A percentile compares a stretch with the other conserved stretches of the same genome.
These are phyloP conservation scores for Dioszegia crocea DNA, from an alignment of 768 basidiomycete genomes.

Conservation along the genomic window DNA sequence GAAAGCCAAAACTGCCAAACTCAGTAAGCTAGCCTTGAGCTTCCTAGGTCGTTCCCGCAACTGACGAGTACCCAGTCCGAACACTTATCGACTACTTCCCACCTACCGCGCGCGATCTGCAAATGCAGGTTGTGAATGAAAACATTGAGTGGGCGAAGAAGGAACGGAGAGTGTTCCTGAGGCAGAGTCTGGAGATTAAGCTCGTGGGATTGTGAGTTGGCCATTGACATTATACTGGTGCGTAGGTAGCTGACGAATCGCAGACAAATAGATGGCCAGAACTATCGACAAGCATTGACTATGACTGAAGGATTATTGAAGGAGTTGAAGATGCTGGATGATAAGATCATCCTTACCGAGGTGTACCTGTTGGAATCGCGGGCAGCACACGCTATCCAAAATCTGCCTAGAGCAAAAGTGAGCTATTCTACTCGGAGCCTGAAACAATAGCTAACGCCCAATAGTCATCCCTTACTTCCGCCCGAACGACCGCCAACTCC, in stretches of 20 bases:
- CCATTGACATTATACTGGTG: not conserved
- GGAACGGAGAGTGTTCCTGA: constrained; percentile 92
- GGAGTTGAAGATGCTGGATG: constrained; percentile 88
- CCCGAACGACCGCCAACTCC: constrained; percentile 87
- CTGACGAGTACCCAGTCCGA: constrained; percentile 62
- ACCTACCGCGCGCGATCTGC: constrained; percentile 66
- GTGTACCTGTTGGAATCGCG: constrained; percentile 90
- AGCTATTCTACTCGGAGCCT: constrained; percentile 13
- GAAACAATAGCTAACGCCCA: not conserved
- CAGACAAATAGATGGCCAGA: constrained; percentile 61
- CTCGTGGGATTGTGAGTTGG: constrained; percentile 61
- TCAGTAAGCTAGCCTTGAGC: constrained; percentile 78
- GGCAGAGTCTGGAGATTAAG: constrained; percentile 86
- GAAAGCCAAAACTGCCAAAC: constrained; percentile 94
- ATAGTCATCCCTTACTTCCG: constrained; percentile 79
- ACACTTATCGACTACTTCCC: constrained; percentile 88
- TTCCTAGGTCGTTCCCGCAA: too few relatives aligned
- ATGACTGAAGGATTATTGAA: constrained; percentile 83
- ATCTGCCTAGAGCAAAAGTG: constrained; percentile 85
- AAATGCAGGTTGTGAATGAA: constrained; percentile 79
- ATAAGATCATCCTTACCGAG: constrained; percentile 96
- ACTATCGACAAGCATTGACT: constrained; percentile 71
- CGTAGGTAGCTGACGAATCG: not conserved
- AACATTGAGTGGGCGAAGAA: constrained; percentile 87
- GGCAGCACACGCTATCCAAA: constrained; percentile 82